Conservation (phyloP, 257 asterid species). For the Datura wrightii region DNA sequence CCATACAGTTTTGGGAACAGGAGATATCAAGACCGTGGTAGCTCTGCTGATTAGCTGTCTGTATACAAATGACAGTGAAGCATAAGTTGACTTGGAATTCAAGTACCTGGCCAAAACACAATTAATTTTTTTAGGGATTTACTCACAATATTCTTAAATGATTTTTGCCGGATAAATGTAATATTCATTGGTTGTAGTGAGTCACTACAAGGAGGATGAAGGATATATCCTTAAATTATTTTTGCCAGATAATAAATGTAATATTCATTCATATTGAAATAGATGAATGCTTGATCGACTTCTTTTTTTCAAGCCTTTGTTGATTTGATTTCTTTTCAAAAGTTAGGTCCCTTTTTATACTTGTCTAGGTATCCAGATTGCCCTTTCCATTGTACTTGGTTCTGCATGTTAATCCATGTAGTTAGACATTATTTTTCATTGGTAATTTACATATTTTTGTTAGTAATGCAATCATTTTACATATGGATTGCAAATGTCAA, state of each 20-base stretch:
- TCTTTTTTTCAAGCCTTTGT: background rate
- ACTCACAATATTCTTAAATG: constrained; percentile 11
- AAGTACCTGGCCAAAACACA: constrained; percentile 18
- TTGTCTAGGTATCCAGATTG: background rate
- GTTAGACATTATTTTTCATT: background rate
- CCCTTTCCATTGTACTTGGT: background rate
- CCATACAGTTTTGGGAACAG: constrained; percentile 23
- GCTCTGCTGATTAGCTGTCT: constrained; percentile 17
- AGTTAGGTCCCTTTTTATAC: background rate
- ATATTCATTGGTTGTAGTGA: constrained; percentile 28
- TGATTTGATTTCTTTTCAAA: background rate
- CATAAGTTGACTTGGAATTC: constrained; percentile 7
- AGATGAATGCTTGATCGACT: background rate
- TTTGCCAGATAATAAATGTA: constrained; percentile 1
- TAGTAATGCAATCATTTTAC: background rate
- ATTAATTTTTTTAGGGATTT: background rate
- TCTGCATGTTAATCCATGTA: background rate
- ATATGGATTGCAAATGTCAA: background rate
- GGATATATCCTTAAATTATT: background rate
- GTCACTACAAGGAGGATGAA: constrained; percentile 10
- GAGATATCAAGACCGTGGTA: background rate
- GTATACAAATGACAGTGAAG: background rate
- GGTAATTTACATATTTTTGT: background rate
- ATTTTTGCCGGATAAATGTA: constrained; percentile 8
- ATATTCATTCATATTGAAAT: background rate